Evolutionary conservation across 768 basidiomycete species (phyloP).

Genomic region (Psilocybe sp.): DNA sequence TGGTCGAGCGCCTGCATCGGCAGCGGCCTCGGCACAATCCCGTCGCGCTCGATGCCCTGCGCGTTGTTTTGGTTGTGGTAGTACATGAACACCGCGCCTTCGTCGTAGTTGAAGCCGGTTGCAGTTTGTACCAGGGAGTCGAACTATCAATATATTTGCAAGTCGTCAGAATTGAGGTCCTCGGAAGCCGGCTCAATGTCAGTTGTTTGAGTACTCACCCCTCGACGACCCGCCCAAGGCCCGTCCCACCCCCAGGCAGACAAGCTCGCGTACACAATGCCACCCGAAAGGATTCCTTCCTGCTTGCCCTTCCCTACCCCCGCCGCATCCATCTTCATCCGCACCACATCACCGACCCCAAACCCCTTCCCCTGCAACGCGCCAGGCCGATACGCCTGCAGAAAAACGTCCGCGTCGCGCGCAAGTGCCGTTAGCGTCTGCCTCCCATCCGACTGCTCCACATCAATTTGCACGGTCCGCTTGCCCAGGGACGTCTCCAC

Average conservation of each 20-base stretch:
- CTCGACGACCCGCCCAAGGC: slow-evolving; percentile 50
- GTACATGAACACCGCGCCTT: slow-evolving; percentile 36
- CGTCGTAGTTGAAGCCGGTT: slow-evolving; percentile 56
- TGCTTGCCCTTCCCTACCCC: slow-evolving; percentile 7
- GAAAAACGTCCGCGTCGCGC: slow-evolving; percentile 49
- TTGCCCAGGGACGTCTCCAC: slow-evolving; percentile 62
- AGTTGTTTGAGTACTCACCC: slow-evolving; percentile 30
- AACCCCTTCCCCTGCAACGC: slow-evolving; percentile 48
- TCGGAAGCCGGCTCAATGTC: neutral
- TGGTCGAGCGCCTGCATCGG: slow-evolving; percentile 63
- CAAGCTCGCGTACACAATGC: slow-evolving; percentile 53
- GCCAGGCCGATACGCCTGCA: slow-evolving; percentile 59
- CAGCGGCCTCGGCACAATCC: slow-evolving; percentile 29
- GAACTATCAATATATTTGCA: slow-evolving; percentile 34
- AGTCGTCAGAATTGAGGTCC: neutral
- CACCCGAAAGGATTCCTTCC: too few species aligned
- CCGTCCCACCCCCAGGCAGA: slow-evolving; percentile 59
- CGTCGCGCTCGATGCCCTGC: slow-evolving; percentile 1
- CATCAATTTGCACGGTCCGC: slow-evolving; percentile 58
- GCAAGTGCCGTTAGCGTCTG: slow-evolving; percentile 33
- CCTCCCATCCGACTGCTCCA: slow-evolving; percentile 29
- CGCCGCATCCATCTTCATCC: slow-evolving; percentile 23
- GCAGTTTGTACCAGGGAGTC: slow-evolving; percentile 66
- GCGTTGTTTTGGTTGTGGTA: slow-evolving; percentile 28
- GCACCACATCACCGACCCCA: slow-evolving; percentile 35